phyloP scores from a whole-genome alignment of 2,329 filamentous ascomycete species.

The Triangularia setosa region DNA sequence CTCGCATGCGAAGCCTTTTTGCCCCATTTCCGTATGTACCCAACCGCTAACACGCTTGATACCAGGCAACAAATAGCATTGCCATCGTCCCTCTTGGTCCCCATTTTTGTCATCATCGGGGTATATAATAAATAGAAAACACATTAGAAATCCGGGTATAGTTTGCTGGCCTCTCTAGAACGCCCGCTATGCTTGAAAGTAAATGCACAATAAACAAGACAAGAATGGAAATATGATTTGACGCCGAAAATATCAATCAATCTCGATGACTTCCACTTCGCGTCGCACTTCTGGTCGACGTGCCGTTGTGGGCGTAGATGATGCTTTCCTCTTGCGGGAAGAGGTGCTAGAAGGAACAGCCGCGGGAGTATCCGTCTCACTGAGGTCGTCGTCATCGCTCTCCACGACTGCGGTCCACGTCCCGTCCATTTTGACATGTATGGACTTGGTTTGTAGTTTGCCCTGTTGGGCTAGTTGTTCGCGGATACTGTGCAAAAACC shows the following conservation, averaged over 20 bases:
- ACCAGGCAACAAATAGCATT: background rate
- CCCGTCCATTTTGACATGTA: conserved; percentile 61
- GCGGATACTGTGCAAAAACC: conserved; percentile 65
- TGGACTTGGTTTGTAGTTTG: conserved; percentile 51
- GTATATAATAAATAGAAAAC: background rate
- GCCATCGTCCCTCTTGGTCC: background rate
- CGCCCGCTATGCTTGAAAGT: background rate
- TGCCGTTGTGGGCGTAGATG: background rate
- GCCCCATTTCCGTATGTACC: background rate
- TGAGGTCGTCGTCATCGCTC: conserved; percentile 31
- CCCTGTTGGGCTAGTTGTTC: conserved; percentile 46
- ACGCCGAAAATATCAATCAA: conserved; percentile 8
- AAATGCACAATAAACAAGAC: background rate
- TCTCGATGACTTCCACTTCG: conserved; percentile 20
- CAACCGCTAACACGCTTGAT: background rate
- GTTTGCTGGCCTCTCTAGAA: background rate
- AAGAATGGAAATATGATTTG: background rate
- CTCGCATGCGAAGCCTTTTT: background rate
- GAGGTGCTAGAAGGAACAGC: background rate
- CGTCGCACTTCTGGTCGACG: background rate
- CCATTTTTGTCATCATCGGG: background rate
- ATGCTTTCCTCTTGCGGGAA: background rate
- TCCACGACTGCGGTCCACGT: conserved; percentile 53
- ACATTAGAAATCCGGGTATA: background rate
- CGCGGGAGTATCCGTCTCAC: conserved; percentile 27